Base-by-base conservation (phyloP, 2,329 filamentous ascomycete genomes). In the Trichophyton rubrum region DNA sequence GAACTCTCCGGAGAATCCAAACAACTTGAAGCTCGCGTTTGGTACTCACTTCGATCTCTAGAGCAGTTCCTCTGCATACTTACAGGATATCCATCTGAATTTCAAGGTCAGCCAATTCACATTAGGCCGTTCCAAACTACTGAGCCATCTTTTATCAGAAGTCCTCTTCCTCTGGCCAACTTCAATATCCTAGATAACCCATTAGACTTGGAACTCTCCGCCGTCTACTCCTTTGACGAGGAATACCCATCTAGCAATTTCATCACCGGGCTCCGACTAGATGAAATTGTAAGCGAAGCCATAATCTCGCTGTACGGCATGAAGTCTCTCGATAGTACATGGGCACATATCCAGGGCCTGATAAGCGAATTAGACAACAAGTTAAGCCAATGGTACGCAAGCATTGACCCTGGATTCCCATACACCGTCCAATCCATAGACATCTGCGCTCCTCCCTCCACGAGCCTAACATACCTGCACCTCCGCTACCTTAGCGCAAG, bases 11-110 rank as follows among this genome's bases (percentile, higher is more conserved):
- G 66, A 4, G 61, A 67, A 3, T 64, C 68, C 35, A 72, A 70
- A 59, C 74, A 75, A 62, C 63, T 68, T 2, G 61, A 73, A 27
- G 65, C 68, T 20, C 68, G 70, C 35, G 68, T 73, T 20, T 76
- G 75, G 74, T 75, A 74, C 71, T 70, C 69, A n/a, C 61, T 75
- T 20, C 73, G 70, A 60, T 68, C 68, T 2, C 60, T 74, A 15
- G 75, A 76, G 61, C 66, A 67, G 15, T 64, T 71, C 1, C 63
- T 76, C 3, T 69, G 69, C 15, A 63, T 69, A 4, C 68, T 75
- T 27, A 73, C 70, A n/a, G 74, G 74, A 5, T 68, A 73, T 6
- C 70, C 74, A 35, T 71, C 68, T 45, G 65, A 69, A 3, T 68
- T 69, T 20, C 61, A 67, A 6, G 67, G 70, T 40, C 60, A 62